Conservation (phyloP, 495 filamentous ascomycete species). For the Trichodelitschia bisporula region DNA sequence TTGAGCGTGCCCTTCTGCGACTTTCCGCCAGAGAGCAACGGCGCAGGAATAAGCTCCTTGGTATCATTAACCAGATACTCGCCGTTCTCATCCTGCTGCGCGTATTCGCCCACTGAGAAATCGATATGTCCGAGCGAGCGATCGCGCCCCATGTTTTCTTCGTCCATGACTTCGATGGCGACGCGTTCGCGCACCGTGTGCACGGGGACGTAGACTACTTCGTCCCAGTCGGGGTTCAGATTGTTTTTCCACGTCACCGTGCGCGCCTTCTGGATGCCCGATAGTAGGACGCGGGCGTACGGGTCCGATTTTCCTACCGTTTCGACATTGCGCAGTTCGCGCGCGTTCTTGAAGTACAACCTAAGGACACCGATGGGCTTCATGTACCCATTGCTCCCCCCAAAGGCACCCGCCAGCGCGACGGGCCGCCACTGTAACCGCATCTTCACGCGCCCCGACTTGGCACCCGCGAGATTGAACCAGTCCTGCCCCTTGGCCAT, state of each 20-base stretch:
- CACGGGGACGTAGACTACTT: slow-evolving; percentile 81
- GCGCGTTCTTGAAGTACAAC: slow-evolving; percentile 68
- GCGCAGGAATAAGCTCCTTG: too few relatives aligned
- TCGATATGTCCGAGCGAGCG: slow-evolving; percentile 62
- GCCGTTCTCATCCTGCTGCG: slow-evolving; percentile 49
- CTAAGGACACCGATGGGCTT: slow-evolving; percentile 88
- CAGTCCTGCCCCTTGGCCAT: slow-evolving; percentile 87
- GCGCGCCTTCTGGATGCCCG: slow-evolving; percentile 65
- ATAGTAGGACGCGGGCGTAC: slow-evolving; percentile 69
- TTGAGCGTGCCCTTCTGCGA: slow-evolving; percentile 54
- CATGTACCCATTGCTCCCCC: slow-evolving; percentile 67
- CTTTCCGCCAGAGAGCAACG: slow-evolving; percentile 28
- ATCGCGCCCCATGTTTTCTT: slow-evolving; percentile 71
- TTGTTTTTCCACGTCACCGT: slow-evolving; percentile 95
- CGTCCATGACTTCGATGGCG: slow-evolving; percentile 84
- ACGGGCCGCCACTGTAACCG: slow-evolving; percentile 88
- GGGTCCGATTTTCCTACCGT: slow-evolving; percentile 93
- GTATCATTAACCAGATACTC: slow-evolving; percentile 62
- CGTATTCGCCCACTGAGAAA: slow-evolving; percentile 50
- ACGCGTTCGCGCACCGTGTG: slow-evolving; percentile 70
- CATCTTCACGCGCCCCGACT: slow-evolving; percentile 71
- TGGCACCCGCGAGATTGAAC: slow-evolving; percentile 68
- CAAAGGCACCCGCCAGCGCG: slow-evolving; percentile 42
- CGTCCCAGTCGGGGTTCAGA: slow-evolving; percentile 87
- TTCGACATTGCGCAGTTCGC: slow-evolving; percentile 72